Base-by-base conservation (phyloP, 2,329 filamentous ascomycete genomes). In the Geoglossum cookeanum region DNA sequence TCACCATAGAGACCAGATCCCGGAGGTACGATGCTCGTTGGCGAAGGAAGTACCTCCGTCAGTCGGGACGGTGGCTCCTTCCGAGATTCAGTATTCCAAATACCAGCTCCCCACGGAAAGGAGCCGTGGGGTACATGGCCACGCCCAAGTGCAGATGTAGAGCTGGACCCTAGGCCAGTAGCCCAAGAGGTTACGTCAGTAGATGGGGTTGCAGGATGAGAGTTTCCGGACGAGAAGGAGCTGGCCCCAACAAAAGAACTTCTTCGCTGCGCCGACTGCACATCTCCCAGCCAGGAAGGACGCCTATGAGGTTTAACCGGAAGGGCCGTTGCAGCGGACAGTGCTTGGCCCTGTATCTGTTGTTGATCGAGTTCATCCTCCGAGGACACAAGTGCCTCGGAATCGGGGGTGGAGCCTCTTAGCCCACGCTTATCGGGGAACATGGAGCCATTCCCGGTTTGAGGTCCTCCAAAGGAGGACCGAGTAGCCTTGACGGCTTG, bases 381-480 rank as follows among this genome's bases (percentile, higher is more conserved):
- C 11, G 90, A 96, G 62, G 91, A 97, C 56, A 85, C 89, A 59
- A 97, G 74, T 55, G 87, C 91, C 68, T 97, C 91, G 3, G 90
- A 96, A 67, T 97, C 92, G 27, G 91, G 91, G 1, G 91, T 96
- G 6, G 88, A 89, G 57, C 86, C 49, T 53, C 49, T 53, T 32
- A 53, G 9, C 15, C 49, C 49, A 3, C 49, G 49, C 37, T 53
- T 53, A 27, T 53, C 49, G n/a, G 49, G 49, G n/a, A 53, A 53
- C 6, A 53, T 53, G 8, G 49, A 53, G 32, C 49, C 33, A 37
- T 53, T 53, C 29, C 49, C 49, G 37, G 15, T 53, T 53, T 32
- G n/a, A 17, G 29, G 29, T 35, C 30, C 49, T 37, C 49, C 49
- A 33, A 53, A 53, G 8, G 49, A 35, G 9, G 49, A 35, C 17